Evolutionary conservation across 1,284 basidiomycete species (phyloP).

Genomic region (Ganoderma resinaceum): DNA sequence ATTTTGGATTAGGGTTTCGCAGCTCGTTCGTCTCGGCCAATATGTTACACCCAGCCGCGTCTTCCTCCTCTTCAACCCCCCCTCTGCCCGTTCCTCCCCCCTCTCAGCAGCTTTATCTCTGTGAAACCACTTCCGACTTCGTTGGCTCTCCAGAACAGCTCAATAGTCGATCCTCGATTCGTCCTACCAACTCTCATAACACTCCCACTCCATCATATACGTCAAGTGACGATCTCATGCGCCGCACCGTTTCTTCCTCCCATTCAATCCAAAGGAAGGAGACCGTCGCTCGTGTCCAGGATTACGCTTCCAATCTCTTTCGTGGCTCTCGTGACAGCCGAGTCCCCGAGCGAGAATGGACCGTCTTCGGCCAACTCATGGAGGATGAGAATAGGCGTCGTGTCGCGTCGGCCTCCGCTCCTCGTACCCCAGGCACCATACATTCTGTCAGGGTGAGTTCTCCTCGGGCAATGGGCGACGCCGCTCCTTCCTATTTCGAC

Average conservation of each 20-base stretch:
- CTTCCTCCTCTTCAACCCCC: slow-evolving; percentile 4
- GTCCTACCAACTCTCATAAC: not conserved
- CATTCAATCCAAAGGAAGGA: slow-evolving; percentile 13
- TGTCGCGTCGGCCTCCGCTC: slow-evolving; percentile 15
- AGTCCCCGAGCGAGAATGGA: slow-evolving; percentile 56
- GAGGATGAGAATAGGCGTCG: slow-evolving; percentile 55
- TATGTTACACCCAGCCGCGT: not conserved
- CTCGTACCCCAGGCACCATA: slow-evolving; percentile 7
- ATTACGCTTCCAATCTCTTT: slow-evolving; percentile 23
- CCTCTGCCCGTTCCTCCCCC: slow-evolving; percentile 15
- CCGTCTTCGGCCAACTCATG: slow-evolving; percentile 76
- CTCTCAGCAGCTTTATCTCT: slow-evolving; percentile 10
- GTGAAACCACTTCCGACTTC: slow-evolving; percentile 8
- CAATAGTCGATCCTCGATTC: slow-evolving; percentile 3
- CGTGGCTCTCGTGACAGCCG: slow-evolving; percentile 14
- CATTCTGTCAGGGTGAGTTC: slow-evolving; percentile 22
- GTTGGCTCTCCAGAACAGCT: slow-evolving; percentile 30
- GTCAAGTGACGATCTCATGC: slow-evolving; percentile 8
- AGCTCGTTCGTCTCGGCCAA: not conserved
- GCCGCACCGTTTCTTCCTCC: slow-evolving; percentile 27
- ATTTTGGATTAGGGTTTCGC: too few species aligned
- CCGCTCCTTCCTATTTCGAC: slow-evolving; percentile 20
- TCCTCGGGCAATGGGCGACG: slow-evolving; percentile 13
- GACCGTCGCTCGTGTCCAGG: slow-evolving; percentile 26
- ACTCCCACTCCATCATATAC: slow-evolving; percentile 7